A percentile compares a stretch with the other conserved stretches of the same genome.
phyloP scores from a whole-genome alignment of 192 early-diverging fungal genomes.

The Coemansia sp. region DNA sequence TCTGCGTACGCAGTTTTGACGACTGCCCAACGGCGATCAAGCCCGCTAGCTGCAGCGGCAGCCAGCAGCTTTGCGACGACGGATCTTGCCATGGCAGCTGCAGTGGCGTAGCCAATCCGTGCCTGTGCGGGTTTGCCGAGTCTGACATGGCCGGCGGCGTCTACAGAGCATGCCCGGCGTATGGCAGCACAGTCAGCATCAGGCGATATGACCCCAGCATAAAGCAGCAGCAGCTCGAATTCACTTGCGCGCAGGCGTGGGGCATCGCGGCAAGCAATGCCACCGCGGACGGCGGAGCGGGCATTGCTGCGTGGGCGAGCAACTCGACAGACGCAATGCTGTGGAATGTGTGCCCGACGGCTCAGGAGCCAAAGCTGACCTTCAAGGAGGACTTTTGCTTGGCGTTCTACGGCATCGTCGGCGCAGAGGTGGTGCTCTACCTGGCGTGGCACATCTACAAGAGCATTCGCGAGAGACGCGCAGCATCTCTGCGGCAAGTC shows the following conservation, averaged over 20 bases:
- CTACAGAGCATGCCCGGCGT: constrained; percentile 59
- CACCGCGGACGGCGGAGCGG: constrained; percentile 11
- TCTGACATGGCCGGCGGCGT: constrained; percentile 9
- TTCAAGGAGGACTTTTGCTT: constrained; percentile 62
- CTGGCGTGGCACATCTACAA: constrained; percentile 63
- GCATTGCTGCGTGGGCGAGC: constrained; percentile 14
- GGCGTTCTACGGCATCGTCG: constrained; percentile 57
- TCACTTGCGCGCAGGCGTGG: constrained; percentile 31
- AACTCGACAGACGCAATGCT: constrained; percentile 12
- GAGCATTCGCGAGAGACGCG: constrained; percentile 20
- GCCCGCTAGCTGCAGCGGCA: constrained; percentile 30
- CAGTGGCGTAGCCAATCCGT: constrained; percentile 53
- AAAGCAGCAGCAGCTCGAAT: constrained; percentile 44
- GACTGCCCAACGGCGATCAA: constrained; percentile 56
- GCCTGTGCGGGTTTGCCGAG: constrained; percentile 51
- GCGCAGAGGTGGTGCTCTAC: constrained; percentile 51
- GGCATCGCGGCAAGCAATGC: constrained; percentile 20
- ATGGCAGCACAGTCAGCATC: constrained; percentile 49
- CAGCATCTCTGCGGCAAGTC: constrained; percentile 17
- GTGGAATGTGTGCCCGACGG: constrained; percentile 59
- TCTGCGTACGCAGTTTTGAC: constrained; percentile 57
- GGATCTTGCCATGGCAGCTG: constrained; percentile 59
- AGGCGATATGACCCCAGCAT: constrained; percentile 55
- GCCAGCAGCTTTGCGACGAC: constrained; percentile 59
- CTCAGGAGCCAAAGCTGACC: constrained; percentile 50